phyloP scores from a whole-genome alignment of 768 basidiomycete genomes.

The Leccinum subgranulosum region DNA sequence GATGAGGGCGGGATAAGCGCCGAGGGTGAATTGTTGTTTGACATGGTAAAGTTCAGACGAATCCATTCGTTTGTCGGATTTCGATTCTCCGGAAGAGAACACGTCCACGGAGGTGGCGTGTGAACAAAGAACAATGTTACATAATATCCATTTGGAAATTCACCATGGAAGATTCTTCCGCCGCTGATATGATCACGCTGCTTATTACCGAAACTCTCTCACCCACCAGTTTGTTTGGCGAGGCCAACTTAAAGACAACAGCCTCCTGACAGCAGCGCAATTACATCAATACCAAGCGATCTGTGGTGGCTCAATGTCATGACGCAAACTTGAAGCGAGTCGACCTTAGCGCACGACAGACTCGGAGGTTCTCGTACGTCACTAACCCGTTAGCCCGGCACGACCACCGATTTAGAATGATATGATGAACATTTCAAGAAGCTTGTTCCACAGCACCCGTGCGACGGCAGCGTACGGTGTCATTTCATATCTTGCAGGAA shows the following conservation, averaged over 20 bases:
- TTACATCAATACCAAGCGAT: background rate
- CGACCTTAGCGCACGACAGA: background rate
- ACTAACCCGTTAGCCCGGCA: background rate
- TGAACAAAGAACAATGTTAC: background rate
- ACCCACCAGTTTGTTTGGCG: background rate
- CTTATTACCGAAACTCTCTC: background rate
- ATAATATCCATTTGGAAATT: background rate
- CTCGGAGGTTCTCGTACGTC: background rate
- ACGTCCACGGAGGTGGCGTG: background rate
- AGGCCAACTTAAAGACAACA: no score
- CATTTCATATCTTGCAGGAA: background rate
- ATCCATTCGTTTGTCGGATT: constrained; percentile 43
- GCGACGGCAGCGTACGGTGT: background rate
- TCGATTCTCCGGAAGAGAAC: background rate
- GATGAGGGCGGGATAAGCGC: constrained; percentile 66
- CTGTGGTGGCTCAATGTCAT: background rate
- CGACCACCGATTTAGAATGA: background rate
- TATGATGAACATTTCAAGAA: background rate
- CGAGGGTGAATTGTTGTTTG: constrained; percentile 75
- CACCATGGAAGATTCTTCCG: background rate
- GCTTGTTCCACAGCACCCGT: background rate
- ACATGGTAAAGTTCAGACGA: constrained; percentile 64
- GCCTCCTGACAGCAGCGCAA: background rate
- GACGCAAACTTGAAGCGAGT: background rate
- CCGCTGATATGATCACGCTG: background rate